Evolutionary conservation across 768 basidiomycete species (phyloP).

Genomic region (Baorangia bicolor): DNA sequence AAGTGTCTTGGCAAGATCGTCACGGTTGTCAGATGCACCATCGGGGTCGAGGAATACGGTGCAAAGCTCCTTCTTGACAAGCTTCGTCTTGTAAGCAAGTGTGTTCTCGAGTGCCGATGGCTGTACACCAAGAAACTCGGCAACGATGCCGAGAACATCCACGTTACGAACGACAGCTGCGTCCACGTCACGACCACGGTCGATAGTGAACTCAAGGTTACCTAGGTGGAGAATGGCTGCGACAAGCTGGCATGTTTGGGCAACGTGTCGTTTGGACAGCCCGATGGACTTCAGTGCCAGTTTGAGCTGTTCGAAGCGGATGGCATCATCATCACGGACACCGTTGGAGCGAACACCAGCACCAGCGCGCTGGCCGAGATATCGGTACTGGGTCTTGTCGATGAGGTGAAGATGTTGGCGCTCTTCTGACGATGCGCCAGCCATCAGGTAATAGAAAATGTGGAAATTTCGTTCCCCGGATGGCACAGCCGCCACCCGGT

Average conservation of each 20-base stretch:
- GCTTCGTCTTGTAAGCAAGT: constrained; percentile 87
- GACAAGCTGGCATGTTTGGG: constrained; percentile 91
- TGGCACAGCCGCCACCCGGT: constrained; percentile 82
- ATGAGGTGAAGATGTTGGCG: constrained; percentile 81
- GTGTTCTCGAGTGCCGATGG: constrained; percentile 70
- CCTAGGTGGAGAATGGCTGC: constrained; percentile 97
- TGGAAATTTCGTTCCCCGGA: constrained; percentile 97
- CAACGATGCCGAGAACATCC: constrained; percentile 77
- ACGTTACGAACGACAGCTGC: constrained; percentile 88
- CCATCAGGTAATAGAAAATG: constrained; percentile 95
- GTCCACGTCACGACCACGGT: constrained; percentile 82
- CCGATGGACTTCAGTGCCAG: constrained; percentile 91
- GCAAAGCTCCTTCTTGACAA: constrained; percentile 95
- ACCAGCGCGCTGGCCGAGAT: constrained; percentile 71
- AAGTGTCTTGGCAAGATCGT: constrained; percentile 90
- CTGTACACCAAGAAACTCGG: constrained; percentile 89
- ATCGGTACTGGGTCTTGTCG: constrained; percentile 81
- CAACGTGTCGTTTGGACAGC: constrained; percentile 91
- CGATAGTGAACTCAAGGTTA: constrained; percentile 89
- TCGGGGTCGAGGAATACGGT: constrained; percentile 95
- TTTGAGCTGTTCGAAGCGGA: constrained; percentile 92
- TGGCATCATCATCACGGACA: constrained; percentile 75
- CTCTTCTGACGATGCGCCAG: constrained; percentile 88
- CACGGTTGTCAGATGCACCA: constrained; percentile 88
- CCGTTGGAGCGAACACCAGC: constrained; percentile 41